Base-by-base conservation (phyloP, 2,329 filamentous ascomycete genomes). In the Colletotrichum navitas region DNA sequence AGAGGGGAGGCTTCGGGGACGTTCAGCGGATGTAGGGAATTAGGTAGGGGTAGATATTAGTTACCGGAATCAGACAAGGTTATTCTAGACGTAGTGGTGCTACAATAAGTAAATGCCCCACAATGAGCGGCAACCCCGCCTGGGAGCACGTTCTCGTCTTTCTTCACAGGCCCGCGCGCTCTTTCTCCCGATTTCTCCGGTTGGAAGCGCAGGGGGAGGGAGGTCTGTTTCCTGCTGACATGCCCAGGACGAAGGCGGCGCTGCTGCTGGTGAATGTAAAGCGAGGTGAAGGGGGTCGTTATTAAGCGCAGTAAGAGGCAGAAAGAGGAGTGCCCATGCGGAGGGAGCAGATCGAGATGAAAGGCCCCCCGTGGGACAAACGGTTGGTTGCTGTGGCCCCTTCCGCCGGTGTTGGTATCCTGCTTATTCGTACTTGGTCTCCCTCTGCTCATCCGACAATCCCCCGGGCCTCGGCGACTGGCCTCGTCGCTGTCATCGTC, bases 71-170 rank as follows among this genome's bases (percentile, higher is more conserved):
- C 16, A 43, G 16, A 43, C 18, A 21, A 39, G 36, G 29, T 29
- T 29, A 29, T n/a, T n/a, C n/a, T n/a, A n/a, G n/a, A n/a, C n/a
- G n/a, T 29, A 29, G 29, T 29, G 29, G 29, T 29, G 29, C 11
- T 18, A 16, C n/a, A 10, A 11, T 18, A 26, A 4, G 47, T 10
- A 7, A 18, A 8, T 8, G 5, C 43, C 43, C 49, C 49, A 51
- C 49, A 29, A 51, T 24, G 12, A 29, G 49, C 5, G 24, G 24
- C 24, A 12, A 7, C 49, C 14, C 47, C 49, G 49, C 24, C 49
- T 52, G 49, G 49, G 49, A 24, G 49, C 47, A 51, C 47, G 49
- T 51, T 51, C 49, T 52, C 26, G 26, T 32, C 29, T 51, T 26
- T 52, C 49, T 29, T 32, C 7, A 52, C 14, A 29, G 3, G 49